These are phyloP conservation scores for Astraeus odoratus DNA, from an alignment of 768 basidiomycete species.

Conservation along the genomic window DNA sequence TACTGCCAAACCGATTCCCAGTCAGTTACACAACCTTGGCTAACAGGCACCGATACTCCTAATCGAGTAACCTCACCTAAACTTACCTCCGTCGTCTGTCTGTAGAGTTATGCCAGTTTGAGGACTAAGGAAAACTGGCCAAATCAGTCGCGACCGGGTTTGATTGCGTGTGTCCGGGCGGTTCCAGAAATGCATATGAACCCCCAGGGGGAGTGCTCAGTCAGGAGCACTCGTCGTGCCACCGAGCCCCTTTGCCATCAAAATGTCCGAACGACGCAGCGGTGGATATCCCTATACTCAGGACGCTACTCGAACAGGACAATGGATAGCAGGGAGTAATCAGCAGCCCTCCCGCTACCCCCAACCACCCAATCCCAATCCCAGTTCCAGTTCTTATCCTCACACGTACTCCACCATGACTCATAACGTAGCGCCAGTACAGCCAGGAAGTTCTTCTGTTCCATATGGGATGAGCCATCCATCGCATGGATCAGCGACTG, in stretches of 20 bases:
- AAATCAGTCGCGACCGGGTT: slow-evolving; percentile 20
- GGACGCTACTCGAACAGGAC: slow-evolving; percentile 11
- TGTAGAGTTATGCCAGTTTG: slow-evolving; percentile 23
- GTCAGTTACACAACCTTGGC: slow-evolving; percentile 12
- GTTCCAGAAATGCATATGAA: slow-evolving; percentile 31
- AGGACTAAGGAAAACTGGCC: slow-evolving; percentile 19
- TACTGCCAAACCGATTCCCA: slow-evolving; percentile 18
- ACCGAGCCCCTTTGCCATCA: neutral
- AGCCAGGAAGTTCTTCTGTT: slow-evolving; percentile 8
- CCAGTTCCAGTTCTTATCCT: slow-evolving; percentile 15
- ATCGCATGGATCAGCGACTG: neutral
- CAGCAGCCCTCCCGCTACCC: slow-evolving; percentile 21
- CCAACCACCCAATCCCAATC: slow-evolving; percentile 13
- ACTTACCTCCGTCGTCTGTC: slow-evolving; percentile 16
- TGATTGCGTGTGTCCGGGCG: slow-evolving; percentile 23
- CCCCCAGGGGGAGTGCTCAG: slow-evolving; percentile 10
- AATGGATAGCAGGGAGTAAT: slow-evolving; percentile 18
- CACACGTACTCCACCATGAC: slow-evolving; percentile 15
- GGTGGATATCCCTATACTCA: slow-evolving; percentile 20
- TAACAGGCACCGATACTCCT: slow-evolving; percentile 22
- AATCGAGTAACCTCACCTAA: slow-evolving; percentile 10
- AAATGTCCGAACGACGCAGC: slow-evolving; percentile 27
- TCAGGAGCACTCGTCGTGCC: slow-evolving; percentile 5
- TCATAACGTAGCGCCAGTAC: slow-evolving; percentile 17
- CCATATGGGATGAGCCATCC: slow-evolving; percentile 15